Conservation (phyloP, 305 asterid genomes). For the Fraxinus angustifolia region DNA sequence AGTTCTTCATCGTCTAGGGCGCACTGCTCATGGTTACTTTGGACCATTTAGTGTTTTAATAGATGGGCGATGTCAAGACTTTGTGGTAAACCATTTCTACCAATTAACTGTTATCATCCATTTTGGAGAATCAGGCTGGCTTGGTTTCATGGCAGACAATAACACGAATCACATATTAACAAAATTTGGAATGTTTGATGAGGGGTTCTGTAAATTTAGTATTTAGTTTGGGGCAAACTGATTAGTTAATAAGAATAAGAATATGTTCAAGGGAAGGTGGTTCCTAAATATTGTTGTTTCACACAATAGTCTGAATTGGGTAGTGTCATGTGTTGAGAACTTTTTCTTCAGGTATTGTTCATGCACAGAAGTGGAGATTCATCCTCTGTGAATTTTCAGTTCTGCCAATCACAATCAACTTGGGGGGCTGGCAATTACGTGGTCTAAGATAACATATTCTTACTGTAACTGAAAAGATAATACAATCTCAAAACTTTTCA, state of each 20-base stretch:
- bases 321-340: not conserved
- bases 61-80: constrained; percentile 18
- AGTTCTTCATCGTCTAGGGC: not conserved
- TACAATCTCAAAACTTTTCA: not conserved
- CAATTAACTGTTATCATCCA: not conserved
- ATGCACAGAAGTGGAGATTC: not conserved
- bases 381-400: not conserved
- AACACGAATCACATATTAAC: not conserved
- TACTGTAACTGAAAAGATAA: not conserved
- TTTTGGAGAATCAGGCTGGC: not conserved
- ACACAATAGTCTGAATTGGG: not conserved
- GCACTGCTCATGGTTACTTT: constrained; percentile 6
- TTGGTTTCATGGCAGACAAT: not conserved
- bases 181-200: not conserved
- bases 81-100: not conserved
- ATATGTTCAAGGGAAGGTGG: not conserved
- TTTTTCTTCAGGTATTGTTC: not conserved
- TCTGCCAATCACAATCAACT: not conserved
- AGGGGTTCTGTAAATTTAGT: not conserved
- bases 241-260: not conserved
- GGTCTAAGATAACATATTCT: not conserved
- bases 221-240: not conserved
- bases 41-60: constrained; percentile 2
- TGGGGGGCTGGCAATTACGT: not conserved
- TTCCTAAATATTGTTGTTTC: not conserved